Evolutionary conservation across 139 green algal species (phyloP), one percentile per base, ranked within the genome.

Genomic region (Axilococcus clingmanii): DNA sequence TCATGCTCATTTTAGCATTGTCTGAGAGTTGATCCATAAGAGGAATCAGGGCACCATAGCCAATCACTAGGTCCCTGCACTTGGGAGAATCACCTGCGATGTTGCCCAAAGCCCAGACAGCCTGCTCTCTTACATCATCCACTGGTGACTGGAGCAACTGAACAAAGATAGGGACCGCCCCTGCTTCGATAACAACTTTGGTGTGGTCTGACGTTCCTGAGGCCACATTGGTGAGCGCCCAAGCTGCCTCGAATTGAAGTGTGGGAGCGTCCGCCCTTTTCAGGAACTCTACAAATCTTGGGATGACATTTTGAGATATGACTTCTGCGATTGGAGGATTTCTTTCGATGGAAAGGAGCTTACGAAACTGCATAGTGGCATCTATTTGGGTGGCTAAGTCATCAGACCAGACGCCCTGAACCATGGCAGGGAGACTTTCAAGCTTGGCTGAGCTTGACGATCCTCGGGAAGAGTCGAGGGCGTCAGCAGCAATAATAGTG

Each of bases 21-120:
- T 93, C 82, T 49, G 84, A 84, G 14, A 96, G 75, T 72, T 96
- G 88, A 27, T 86, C 76, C 55, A 99, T 72, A 32, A 99, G 81
- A 4, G 93, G 93, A 24, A 68, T 60, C 52, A 99, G 70, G 1
- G 93, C 93, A 31, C 73, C 71, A 33, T 73, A 52, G 20, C 52
- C 44, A 28, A 99, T 78, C 40, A 99, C 93, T 42, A 94, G 68
- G 61, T 99, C 86, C 28, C 92, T 75, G 84, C 91, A 99, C 45
- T 85, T 78, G 0, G 87, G 85, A 1, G 85, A 95, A 72, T 94
- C 85, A 19, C 73, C 72, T 31, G 93, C 93, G 53, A 99, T 98
- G 82, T 99, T 99, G 24, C 93, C 93, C 49, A 99, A 73, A 3
- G 93, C 93, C 93, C 93, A 99, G 3, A 99, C 93, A 24, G 93